Percentiles rank a stretch among this genome's conserved stretches.
Conservation (phyloP, 495 filamentous ascomycete genomes). For the Trichoderma orchidacearum region DNA sequence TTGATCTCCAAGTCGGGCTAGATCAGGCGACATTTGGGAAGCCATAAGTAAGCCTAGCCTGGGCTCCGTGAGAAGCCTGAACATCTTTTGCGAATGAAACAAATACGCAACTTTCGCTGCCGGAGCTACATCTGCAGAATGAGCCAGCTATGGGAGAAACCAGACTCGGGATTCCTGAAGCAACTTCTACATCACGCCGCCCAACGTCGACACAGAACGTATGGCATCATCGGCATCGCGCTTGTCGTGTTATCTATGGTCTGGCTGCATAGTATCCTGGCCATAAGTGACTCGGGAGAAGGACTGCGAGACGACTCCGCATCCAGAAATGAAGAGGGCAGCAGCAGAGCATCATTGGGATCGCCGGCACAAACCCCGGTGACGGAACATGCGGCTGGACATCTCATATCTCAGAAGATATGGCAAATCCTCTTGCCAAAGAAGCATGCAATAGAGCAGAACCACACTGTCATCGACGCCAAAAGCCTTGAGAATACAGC, state of each 20-base stretch:
- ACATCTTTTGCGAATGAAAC: no score
- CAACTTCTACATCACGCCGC: not conserved
- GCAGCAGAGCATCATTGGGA: not conserved
- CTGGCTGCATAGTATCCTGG: not conserved
- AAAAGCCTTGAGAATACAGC: constrained; percentile 1
- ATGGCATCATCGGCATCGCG: not conserved
- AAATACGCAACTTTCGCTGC: no score
- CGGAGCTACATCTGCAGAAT: no score
- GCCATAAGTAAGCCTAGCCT: no score
- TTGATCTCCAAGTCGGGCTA: no score
- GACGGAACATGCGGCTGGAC: not conserved
- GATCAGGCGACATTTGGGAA: no score
- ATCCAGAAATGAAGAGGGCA: no score
- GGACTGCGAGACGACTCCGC: not conserved
- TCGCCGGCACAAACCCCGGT: not conserved
- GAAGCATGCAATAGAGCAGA: not conserved
- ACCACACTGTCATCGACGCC: not conserved
- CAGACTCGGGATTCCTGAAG: not conserved
- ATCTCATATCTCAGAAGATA: constrained; percentile 5
- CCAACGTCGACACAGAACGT: not conserved
- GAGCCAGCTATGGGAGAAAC: no score
- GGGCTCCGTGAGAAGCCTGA: no score
- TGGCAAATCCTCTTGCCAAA: constrained; percentile 10
- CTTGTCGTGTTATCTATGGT: not conserved
- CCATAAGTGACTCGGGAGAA: not conserved